Conservation (phyloP, 2,329 filamentous ascomycete genomes). For the Aspergillus fischeri region DNA sequence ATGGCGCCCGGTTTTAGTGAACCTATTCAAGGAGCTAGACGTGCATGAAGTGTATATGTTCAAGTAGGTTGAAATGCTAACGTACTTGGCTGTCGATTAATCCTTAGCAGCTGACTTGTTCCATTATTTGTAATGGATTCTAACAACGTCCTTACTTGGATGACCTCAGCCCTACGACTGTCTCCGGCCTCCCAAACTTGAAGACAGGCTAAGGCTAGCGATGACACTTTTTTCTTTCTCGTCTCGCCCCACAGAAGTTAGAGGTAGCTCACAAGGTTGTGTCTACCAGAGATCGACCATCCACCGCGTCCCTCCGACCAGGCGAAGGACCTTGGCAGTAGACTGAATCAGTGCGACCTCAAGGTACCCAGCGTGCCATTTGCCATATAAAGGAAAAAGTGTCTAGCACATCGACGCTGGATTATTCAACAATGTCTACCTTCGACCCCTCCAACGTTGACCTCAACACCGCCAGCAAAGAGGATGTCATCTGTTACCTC, state of each 20-base stretch:
- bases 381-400: not conserved
- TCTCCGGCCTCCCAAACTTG: not conserved
- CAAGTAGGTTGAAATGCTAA: too few relatives aligned
- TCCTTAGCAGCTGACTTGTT: too few relatives aligned
- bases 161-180: not conserved
- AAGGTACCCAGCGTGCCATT: not conserved
- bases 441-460: slow-evolving; percentile 44
- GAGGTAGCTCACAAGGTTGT: not conserved
- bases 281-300: too few relatives aligned
- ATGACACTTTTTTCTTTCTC: too few relatives aligned
- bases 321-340: not conserved
- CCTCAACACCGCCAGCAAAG: slow-evolving; percentile 40
- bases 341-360: not conserved
- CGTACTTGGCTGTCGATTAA: too few relatives aligned
- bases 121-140: too few relatives aligned
- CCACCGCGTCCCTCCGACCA: not conserved
- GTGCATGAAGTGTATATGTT: too few relatives aligned
- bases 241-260: not conserved
- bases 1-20: too few relatives aligned
- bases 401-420: not conserved
- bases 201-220: too few relatives aligned
- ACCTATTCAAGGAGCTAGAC: too few relatives aligned
- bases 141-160: not conserved
- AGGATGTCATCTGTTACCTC: slow-evolving; percentile 50
- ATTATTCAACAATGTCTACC: slow-evolving; percentile 9